Conservation (phyloP, 169 alveolate genomes). For the Theileria equi region DNA sequence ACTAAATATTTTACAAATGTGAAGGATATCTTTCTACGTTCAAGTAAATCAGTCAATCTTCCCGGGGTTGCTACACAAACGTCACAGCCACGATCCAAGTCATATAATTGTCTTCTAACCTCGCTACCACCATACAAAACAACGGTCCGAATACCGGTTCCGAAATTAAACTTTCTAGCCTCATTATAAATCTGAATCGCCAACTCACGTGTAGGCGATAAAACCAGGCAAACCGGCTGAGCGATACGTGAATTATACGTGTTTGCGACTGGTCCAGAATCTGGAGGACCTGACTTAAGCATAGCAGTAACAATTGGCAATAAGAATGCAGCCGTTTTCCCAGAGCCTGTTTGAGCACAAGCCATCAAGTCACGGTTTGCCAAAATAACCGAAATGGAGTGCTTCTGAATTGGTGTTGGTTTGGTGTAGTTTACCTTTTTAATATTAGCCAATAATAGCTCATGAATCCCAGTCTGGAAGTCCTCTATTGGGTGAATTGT, state of each 20-base stretch:
- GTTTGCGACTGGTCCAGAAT: conserved; percentile 10
- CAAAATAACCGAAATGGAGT: conserved; percentile 90
- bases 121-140: conserved; percentile 91
- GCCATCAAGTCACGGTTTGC: conserved; percentile 93
- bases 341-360: conserved; percentile 98
- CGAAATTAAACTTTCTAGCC: conserved; percentile 84
- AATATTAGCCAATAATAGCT: conserved; percentile 69
- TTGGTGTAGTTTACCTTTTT: conserved; percentile 81
- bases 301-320: conserved; percentile 91
- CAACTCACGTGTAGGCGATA: conserved; percentile 71
- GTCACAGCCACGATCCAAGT: conserved; percentile 92
- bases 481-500: conserved; percentile 74
- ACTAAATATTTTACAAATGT: conserved; percentile 81
- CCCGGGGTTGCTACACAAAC: conserved; percentile 97
- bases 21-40: conserved; percentile 74
- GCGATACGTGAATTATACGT: conserved; percentile 61
- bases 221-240: conserved; percentile 69
- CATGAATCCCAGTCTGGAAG: conserved; percentile 71
- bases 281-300: conserved; percentile 84
- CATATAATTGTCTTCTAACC: conserved; percentile 83
- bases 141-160: conserved; percentile 89
- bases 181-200: conserved; percentile 84
- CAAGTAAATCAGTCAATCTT: conserved; percentile 87
- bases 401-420: conserved; percentile 94
- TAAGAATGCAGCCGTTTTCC: conserved; percentile 97